Conservation (phyloP, 139 green algal genomes). For the Volvox reticuliferus region DNA sequence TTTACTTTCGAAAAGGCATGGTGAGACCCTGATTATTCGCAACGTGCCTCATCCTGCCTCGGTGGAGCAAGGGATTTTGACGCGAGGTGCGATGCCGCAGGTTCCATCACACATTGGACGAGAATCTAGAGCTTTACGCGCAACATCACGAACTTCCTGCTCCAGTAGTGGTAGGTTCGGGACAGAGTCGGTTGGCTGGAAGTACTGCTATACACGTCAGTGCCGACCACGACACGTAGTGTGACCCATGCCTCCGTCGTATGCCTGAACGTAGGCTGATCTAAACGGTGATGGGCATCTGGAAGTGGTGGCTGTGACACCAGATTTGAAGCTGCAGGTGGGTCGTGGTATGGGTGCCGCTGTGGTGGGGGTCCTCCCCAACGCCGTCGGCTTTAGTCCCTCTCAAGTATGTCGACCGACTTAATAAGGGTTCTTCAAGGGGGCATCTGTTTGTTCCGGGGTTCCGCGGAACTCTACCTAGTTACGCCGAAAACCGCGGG, state of each 20-base stretch:
- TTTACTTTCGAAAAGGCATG: conserved; percentile 92
- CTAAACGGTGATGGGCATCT: conserved; percentile 95
- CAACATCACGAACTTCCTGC: conserved; percentile 51
- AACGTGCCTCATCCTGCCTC: not conserved
- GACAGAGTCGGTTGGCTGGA: too few species aligned
- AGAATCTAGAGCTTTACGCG: conserved; percentile 41
- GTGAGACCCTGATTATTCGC: conserved; percentile 52
- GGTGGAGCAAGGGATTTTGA: not conserved
- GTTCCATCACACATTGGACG: conserved; percentile 37
- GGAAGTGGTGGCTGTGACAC: conserved; percentile 89
- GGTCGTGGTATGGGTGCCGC: too few species aligned
- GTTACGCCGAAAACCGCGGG: too few species aligned
- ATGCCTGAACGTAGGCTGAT: conserved; percentile 74
- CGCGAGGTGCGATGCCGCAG: conserved; percentile 3
- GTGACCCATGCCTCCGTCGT: too few species aligned
- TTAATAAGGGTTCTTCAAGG: too few species aligned
- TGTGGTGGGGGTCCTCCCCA: too few species aligned
- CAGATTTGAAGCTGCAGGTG: conserved; percentile 81
- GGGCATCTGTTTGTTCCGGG: too few species aligned
- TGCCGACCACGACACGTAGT: too few species aligned
- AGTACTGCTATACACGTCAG: too few species aligned
- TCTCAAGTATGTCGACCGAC: too few species aligned
- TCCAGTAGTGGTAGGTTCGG: conserved; percentile 56
- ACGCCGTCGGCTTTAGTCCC: too few species aligned
- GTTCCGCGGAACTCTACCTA: too few species aligned